phyloP scores from a whole-genome alignment of 495 filamentous ascomycete species.

The Podospora tetraspora region DNA sequence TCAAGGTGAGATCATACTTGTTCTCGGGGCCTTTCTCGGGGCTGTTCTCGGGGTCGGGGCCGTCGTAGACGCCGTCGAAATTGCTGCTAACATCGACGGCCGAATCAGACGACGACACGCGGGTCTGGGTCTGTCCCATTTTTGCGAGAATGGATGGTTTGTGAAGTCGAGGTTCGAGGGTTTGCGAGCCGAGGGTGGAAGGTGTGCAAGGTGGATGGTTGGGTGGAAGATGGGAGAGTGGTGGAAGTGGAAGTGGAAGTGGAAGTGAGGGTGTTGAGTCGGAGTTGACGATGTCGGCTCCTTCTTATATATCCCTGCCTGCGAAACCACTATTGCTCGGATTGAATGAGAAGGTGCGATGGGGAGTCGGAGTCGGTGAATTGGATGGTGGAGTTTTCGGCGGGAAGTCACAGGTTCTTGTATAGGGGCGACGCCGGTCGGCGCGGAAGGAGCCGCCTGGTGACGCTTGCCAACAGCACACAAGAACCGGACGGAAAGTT shows the following conservation, averaged over 20 bases:
- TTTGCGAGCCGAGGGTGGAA: not conserved
- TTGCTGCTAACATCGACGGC: constrained; percentile 8
- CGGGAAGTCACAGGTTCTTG: not conserved
- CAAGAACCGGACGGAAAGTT: not conserved
- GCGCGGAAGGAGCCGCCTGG: not conserved
- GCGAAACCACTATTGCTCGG: not conserved
- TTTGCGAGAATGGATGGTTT: constrained; percentile 1
- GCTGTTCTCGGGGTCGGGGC: not conserved
- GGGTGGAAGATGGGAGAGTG: too few relatives aligned
- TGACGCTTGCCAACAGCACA: not conserved
- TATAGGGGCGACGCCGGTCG: not conserved
- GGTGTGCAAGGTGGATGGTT: not conserved
- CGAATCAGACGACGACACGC: constrained; percentile 9
- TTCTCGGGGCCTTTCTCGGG: constrained; percentile 2
- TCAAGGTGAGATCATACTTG: constrained; percentile 56
- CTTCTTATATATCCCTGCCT: not conserved
- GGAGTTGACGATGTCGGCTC: not conserved
- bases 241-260: not conserved
- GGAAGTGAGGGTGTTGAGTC: not conserved
- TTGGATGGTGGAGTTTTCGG: not conserved
- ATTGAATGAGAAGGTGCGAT: not conserved
- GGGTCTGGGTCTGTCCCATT: constrained; percentile 25
- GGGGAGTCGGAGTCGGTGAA: not conserved
- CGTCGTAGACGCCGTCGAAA: not conserved
- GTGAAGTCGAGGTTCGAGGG: not conserved